These are phyloP conservation scores for Akanthomyces lecanii DNA, from an alignment of 2,329 filamentous ascomycete genomes.

Conservation along the genomic window DNA sequence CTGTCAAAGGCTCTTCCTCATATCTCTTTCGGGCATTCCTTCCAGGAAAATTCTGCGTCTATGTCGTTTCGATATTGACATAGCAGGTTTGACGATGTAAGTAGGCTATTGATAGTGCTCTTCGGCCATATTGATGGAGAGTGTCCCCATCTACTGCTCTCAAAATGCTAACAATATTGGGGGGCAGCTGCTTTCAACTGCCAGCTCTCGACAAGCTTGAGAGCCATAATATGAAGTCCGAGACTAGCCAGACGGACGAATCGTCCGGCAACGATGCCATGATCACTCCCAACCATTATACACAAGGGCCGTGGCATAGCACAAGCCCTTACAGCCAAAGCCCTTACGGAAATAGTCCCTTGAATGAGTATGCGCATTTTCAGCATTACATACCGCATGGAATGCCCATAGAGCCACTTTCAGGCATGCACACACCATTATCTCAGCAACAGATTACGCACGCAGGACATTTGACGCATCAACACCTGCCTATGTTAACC, in stretches of 20 bases:
- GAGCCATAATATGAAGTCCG: conserved; percentile 30
- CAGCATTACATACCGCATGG: conserved; percentile 51
- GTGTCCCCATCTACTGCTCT: too few species aligned
- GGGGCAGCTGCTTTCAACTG: background rate
- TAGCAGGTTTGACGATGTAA: background rate
- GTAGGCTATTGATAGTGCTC: background rate
- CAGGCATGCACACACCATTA: conserved; percentile 55
- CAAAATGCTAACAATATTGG: background rate
- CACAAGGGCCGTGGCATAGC: conserved; percentile 49
- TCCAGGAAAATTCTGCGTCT: background rate
- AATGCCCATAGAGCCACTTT: conserved; percentile 47
- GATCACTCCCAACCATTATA: background rate
- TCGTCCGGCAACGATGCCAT: conserved; percentile 28
- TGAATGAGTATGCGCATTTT: conserved; percentile 62
- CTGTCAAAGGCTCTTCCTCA: background rate
- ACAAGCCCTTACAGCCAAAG: conserved; percentile 63
- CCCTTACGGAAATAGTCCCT: conserved; percentile 42
- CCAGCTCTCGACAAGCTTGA: background rate
- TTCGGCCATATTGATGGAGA: background rate
- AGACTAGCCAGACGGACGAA: conserved; percentile 30
- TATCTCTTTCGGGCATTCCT: background rate
- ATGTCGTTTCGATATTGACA: background rate
- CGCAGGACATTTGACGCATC: conserved; percentile 37
- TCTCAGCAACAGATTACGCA: conserved; percentile 30
- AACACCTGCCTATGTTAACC: conserved; percentile 64